Conservation (phyloP, 2,329 filamentous ascomycete species). For the Celoporthe dispersa region DNA sequence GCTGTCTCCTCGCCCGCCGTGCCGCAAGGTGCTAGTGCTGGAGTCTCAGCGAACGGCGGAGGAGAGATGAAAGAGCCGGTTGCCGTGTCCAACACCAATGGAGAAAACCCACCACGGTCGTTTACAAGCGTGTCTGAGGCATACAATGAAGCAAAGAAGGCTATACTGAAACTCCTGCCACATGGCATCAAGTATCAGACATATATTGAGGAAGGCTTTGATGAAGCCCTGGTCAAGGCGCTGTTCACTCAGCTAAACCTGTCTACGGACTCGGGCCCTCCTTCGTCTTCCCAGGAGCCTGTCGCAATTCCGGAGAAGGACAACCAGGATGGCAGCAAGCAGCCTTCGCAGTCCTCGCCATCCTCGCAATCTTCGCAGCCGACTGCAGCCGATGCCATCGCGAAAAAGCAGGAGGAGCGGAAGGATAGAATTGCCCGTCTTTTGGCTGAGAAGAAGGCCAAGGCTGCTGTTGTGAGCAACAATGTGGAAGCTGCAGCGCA, state of each 20-base stretch:
- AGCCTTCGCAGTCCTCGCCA: not conserved
- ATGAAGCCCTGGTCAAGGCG: constrained; percentile 62
- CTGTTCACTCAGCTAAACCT: constrained; percentile 74
- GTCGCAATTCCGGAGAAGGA: constrained; percentile 1
- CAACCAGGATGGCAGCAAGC: constrained; percentile 4
- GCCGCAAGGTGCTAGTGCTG: not conserved
- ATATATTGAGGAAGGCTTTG: constrained; percentile 74
- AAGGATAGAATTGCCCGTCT: constrained; percentile 79
- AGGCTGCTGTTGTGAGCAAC: constrained; percentile 38
- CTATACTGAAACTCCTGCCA: constrained; percentile 66
- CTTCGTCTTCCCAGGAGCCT: constrained; percentile 10
- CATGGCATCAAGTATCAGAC: constrained; percentile 75
- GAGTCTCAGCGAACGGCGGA: not conserved
- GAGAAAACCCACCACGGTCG: constrained; percentile 1
- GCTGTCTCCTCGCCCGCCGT: not conserved
- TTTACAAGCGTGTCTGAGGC: constrained; percentile 45
- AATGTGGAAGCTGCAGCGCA: constrained; percentile 26
- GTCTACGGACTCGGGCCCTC: constrained; percentile 41
- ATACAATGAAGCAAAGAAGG: constrained; percentile 65
- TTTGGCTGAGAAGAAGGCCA: constrained; percentile 72
- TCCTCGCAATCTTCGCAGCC: not conserved
- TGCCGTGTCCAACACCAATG: not conserved
- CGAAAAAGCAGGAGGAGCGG: constrained; percentile 61
- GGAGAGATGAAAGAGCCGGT: not conserved
- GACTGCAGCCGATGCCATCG: constrained; percentile 27